phyloP scores from a whole-genome alignment of 257 asterid species.

The Nicotiana knightiana region DNA sequence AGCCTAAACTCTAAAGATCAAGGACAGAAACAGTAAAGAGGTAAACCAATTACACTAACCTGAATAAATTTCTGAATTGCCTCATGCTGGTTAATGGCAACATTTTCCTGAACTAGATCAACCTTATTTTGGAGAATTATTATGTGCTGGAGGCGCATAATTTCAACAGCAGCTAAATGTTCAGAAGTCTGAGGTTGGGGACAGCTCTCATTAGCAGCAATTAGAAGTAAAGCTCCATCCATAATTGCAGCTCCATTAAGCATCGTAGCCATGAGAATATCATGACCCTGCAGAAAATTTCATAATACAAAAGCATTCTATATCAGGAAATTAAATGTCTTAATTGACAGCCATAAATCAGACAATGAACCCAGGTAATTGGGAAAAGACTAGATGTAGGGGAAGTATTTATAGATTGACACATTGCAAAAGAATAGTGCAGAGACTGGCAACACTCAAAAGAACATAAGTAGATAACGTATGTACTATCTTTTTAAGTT shows the following conservation, averaged over 20 bases:
- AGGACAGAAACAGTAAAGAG: not conserved
- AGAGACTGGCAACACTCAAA: not conserved
- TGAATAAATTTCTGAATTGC: conserved; percentile 88
- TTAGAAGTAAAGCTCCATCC: conserved; percentile 93
- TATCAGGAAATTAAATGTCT: conserved; percentile 4
- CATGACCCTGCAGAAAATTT: conserved; percentile 59
- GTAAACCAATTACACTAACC: conserved; percentile 32
- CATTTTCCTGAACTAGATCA: conserved; percentile 95
- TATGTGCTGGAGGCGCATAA: conserved; percentile 89
- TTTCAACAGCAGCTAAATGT: conserved; percentile 95
- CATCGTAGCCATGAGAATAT: conserved; percentile 99
- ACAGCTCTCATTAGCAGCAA: conserved; percentile 94
- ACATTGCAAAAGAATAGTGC: not conserved
- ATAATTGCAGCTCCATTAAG: conserved; percentile 96
- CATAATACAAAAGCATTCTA: not conserved
- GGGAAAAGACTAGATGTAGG: not conserved
- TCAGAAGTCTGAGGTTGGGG: conserved; percentile 99
- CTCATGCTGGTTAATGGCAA: conserved; percentile 96
- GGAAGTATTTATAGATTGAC: not conserved
- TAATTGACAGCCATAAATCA: not conserved
- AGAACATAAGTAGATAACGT: not conserved
- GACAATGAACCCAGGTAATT: not conserved
- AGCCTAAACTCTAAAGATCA: not conserved
- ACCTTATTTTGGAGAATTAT: conserved; percentile 96
- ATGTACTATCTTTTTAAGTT: not conserved